Base-by-base conservation (phyloP, 768 basidiomycete genomes). In the Russula brevipes region DNA sequence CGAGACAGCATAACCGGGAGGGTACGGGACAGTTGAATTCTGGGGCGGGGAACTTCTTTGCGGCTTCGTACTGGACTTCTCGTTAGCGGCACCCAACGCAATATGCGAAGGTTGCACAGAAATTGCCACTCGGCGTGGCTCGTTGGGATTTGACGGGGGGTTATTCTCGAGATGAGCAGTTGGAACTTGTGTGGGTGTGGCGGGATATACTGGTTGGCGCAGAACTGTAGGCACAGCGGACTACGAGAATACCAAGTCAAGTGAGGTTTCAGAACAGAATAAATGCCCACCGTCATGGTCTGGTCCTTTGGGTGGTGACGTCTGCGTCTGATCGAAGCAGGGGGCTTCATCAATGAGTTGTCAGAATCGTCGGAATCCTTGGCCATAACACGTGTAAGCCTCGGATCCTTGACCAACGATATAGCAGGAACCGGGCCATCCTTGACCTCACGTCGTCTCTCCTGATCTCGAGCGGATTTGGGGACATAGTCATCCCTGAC, bases 321-420 rank as follows among this genome's bases (percentile, higher is more conserved):
- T 45, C 51, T 64, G 17, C 56, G 58, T 44, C 56, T 55, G 30
- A 61, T 52, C 9, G 64, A 57, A 17, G 52, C 53, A 9, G 30
- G 60, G 38, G 44, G 54, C 52, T 52, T 68, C 56, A 42, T 59
- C 52, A 63, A 8, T 7, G 67, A 68, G 35, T 68, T 68, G 47
- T 68, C 67, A 10, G 67, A 68, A 12, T 68, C 67, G 33, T 68
- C 67, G 1, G 67, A 68, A 38, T 68, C 67, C 36, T 67, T 68
- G 54, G 36, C 55, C 14, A 16, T n/a, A 33, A 67, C 54, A 38
- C 67, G 67, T 33, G 52, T 36, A n/a, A 60, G 52, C n/a, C 65
- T 66, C 19, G 60, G 49, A n/a, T 67, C 66, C 50, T 52, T 68
- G 42, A 42, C 54, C 9, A 35, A 33, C 33, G 38, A 2, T 8